Conservation (phyloP, 2,329 filamentous ascomycete genomes). For the Venturia aucupariae region DNA sequence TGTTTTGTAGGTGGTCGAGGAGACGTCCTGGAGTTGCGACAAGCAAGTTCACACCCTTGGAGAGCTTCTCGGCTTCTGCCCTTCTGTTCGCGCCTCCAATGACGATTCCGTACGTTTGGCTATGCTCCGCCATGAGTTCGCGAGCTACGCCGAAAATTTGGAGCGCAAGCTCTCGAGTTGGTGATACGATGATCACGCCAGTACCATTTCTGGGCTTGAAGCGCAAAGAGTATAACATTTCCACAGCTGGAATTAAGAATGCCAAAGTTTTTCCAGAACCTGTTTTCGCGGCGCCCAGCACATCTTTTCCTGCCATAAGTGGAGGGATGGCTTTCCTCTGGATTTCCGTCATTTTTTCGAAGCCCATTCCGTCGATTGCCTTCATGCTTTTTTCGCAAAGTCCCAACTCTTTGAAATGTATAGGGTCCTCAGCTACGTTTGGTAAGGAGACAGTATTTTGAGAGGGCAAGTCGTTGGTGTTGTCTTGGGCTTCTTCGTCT, state of each 20-base stretch:
- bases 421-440: conserved; percentile 50
- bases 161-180: conserved; percentile 84
- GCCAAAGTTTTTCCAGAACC: conserved; percentile 92
- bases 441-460: conserved; percentile 48
- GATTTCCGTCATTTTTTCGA: conserved; percentile 92
- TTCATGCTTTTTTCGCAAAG: conserved; percentile 82
- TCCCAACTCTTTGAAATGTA: conserved; percentile 71
- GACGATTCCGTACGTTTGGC: conserved; percentile 90
- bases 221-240: conserved; percentile 79
- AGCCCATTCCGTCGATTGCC: conserved; percentile 85
- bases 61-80: conserved; percentile 87
- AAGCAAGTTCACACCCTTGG: conserved; percentile 87
- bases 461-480: conserved; percentile 43
- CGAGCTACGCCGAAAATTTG: conserved; percentile 94
- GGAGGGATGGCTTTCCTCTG: conserved; percentile 82
- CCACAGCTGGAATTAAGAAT: conserved; percentile 87
- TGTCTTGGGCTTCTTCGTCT: conserved; percentile 27
- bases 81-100: conserved; percentile 89
- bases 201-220: conserved; percentile 94
- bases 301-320: conserved; percentile 78
- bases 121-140: conserved; percentile 87
- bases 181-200: conserved; percentile 85
- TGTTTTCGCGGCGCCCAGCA: conserved; percentile 91
- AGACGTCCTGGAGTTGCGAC: conserved; percentile 90
- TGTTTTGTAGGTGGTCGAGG: conserved; percentile 90